These are phyloP conservation scores for Ogataea zsoltii DNA, from an alignment of 805 yeast species.

Conservation along the genomic window DNA sequence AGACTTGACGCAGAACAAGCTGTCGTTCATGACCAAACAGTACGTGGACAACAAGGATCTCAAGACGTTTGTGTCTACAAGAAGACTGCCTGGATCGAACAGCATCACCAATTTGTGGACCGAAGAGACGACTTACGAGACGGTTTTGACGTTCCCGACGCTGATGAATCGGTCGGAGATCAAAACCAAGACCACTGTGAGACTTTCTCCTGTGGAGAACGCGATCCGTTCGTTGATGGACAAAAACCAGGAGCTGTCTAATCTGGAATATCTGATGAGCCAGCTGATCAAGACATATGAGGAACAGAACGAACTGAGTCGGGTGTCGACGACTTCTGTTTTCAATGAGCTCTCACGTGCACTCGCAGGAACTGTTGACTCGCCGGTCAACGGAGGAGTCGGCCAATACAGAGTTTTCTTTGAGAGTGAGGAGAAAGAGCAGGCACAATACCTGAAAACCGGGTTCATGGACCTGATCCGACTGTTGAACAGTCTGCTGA, in stretches of 20 bases:
- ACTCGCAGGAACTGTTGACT: slow-evolving; percentile 82
- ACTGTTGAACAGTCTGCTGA: slow-evolving; percentile 64
- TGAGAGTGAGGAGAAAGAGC: slow-evolving; percentile 31
- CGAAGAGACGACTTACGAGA: slow-evolving; percentile 79
- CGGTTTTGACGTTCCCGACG: slow-evolving; percentile 78
- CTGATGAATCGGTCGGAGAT: slow-evolving; percentile 84
- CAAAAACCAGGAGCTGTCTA: slow-evolving; percentile 72
- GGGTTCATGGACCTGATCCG: slow-evolving; percentile 70
- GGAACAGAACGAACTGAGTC: slow-evolving; percentile 20
- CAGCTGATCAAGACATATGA: slow-evolving; percentile 47
- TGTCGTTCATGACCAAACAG: slow-evolving; percentile 64
- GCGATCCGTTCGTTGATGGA: slow-evolving; percentile 67
- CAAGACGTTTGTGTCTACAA: slow-evolving; percentile 65
- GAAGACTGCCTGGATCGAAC: slow-evolving; percentile 72
- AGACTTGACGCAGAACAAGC: slow-evolving; percentile 41
- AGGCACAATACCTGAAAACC: slow-evolving; percentile 35
- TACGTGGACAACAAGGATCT: slow-evolving; percentile 76
- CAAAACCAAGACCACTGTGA: slow-evolving; percentile 45
- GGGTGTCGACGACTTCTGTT: slow-evolving; percentile 36
- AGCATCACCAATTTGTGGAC: slow-evolving; percentile 82
- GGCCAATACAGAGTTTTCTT: slow-evolving; percentile 77
- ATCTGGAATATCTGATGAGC: slow-evolving; percentile 60
- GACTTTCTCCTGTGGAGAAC: slow-evolving; percentile 80
- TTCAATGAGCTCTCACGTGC: slow-evolving; percentile 70
- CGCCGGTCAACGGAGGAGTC: slow-evolving; percentile 93